phyloP scores from a whole-genome alignment of 805 yeast genomes.

The Schwanniomyces vanrijiae region DNA sequence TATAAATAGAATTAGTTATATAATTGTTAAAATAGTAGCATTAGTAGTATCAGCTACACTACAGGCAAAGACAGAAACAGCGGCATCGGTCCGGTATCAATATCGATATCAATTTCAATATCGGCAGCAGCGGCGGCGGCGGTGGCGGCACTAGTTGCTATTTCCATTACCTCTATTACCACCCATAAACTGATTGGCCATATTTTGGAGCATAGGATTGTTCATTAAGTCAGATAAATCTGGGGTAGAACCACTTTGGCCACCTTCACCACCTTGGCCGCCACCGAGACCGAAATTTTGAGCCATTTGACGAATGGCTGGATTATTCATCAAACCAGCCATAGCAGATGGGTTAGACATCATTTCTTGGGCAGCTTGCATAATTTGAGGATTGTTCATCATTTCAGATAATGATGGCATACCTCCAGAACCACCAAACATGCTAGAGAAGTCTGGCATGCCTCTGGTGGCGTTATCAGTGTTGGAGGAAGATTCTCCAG shows the following conservation, averaged over 20 bases:
- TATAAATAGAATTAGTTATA: background rate
- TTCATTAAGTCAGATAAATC: constrained; percentile 71
- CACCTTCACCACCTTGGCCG: constrained; percentile 40
- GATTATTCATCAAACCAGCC: constrained; percentile 73
- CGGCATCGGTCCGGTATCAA: too few relatives aligned
- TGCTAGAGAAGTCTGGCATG: constrained; percentile 71
- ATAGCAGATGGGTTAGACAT: constrained; percentile 84
- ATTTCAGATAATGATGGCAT: constrained; percentile 66
- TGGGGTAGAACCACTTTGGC: constrained; percentile 46
- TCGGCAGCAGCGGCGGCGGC: too few relatives aligned
- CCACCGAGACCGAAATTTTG: constrained; percentile 54
- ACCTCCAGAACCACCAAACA: constrained; percentile 75
- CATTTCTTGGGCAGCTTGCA: constrained; percentile 85
- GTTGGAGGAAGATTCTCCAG: constrained; percentile 17
- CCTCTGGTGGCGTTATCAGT: constrained; percentile 43
- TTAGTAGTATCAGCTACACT: too few relatives aligned
- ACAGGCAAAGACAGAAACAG: too few relatives aligned
- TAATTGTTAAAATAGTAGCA: background rate
- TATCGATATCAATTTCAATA: too few relatives aligned
- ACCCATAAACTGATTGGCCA: constrained; percentile 74
- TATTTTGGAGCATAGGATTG: constrained; percentile 72
- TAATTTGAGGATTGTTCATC: constrained; percentile 88
- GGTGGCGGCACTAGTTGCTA: background rate
- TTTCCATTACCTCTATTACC: constrained; percentile 20
- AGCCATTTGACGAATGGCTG: constrained; percentile 83